Percentiles rank a stretch among this genome's conserved stretches.
Evolutionary conservation across 169 alveolate species (phyloP).

Genomic region (Ichthyophthirius multifiliis): DNA sequence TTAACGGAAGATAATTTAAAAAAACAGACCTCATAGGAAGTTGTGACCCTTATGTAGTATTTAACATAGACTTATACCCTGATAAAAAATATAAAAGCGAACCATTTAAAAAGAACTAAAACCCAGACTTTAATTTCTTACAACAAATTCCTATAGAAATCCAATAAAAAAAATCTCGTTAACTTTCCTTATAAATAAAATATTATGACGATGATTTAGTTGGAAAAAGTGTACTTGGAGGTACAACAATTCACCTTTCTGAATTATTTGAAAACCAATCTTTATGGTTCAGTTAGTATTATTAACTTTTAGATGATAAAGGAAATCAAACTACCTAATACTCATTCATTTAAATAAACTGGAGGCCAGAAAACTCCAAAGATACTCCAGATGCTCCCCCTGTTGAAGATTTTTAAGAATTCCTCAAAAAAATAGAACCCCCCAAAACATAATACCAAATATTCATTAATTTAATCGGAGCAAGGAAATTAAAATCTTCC

Average conservation of each 20-base stretch:
- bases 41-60: not conserved
- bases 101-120: not conserved
- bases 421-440: not conserved
- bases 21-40: not conserved
- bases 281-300: constrained; percentile 19
- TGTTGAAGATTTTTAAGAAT: not conserved
- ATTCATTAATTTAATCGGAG: not conserved
- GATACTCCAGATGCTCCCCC: not conserved
- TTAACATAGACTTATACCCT: not conserved
- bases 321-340: not conserved
- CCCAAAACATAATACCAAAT: not conserved
- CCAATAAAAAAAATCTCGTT: not conserved
- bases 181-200: not conserved
- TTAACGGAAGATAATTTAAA: not conserved
- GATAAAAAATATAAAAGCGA: not conserved
- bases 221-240: constrained; percentile 10
- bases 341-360: not conserved
- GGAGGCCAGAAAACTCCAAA: not conserved
- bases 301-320: not conserved
- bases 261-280: constrained; percentile 20
- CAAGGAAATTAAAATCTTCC: constrained; percentile 6
- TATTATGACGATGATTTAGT: not conserved
- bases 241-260: not conserved
- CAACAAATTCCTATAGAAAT: not conserved
- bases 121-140: constrained; percentile 21